Conservation (phyloP, 2,329 filamentous ascomycete genomes). For the Grosmannia huntii region DNA sequence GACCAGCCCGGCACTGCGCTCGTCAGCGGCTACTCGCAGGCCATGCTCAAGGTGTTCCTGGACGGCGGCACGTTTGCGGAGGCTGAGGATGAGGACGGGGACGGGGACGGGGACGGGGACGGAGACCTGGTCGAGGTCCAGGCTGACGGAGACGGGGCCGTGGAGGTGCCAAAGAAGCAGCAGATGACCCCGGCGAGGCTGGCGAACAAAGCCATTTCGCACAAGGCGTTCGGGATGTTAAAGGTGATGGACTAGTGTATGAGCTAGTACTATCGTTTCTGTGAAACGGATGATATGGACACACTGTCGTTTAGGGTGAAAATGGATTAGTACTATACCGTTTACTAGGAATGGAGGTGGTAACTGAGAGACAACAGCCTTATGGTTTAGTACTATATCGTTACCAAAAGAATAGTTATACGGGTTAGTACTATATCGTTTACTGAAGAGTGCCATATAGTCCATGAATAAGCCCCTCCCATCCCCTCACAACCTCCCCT, state of each 20-base stretch:
- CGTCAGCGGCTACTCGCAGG: constrained; percentile 45
- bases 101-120: too few species aligned
- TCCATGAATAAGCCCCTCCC: too few species aligned
- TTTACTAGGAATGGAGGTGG: too few species aligned
- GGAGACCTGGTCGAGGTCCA: constrained; percentile 14
- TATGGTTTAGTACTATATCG: too few species aligned
- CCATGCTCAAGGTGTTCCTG: constrained; percentile 43
- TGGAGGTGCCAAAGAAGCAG: constrained; percentile 13
- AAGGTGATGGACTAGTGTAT: constrained; percentile 41
- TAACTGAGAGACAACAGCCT: too few species aligned
- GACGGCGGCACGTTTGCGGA: constrained; percentile 34
- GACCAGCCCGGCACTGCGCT: constrained; percentile 31
- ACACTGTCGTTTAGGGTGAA: too few species aligned
- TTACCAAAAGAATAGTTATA: too few species aligned
- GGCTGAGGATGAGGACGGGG: constrained; percentile 21
- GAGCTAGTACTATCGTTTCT: too few species aligned
- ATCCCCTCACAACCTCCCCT: neutral
- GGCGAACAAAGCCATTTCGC: constrained; percentile 37
- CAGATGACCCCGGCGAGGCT: constrained; percentile 29
- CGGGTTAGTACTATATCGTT: too few species aligned
- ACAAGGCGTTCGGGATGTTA: constrained; percentile 43
- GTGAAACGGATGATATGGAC: too few species aligned
- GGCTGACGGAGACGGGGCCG: constrained; percentile 14
- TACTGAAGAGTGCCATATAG: too few species aligned
- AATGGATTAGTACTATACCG: too few species aligned